phyloP scores from a whole-genome alignment of 306 rosid species.

The Hylodesmum podocarpum region DNA sequence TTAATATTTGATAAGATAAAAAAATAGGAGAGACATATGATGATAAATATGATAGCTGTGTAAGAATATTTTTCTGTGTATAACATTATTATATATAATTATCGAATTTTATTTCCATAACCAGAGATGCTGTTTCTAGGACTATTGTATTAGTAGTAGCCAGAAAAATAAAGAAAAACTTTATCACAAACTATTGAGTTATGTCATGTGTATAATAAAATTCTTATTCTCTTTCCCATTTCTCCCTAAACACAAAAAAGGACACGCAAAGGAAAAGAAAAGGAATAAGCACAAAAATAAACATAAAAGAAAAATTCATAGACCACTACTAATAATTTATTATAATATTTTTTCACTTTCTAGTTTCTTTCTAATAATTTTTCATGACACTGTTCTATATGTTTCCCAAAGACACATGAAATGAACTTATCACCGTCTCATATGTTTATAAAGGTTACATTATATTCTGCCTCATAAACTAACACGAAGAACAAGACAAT shows the following conservation, averaged over 20 bases:
- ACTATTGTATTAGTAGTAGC: background rate
- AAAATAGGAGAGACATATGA: background rate
- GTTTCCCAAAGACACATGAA: background rate
- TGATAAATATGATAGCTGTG: background rate
- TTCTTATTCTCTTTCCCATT: slow-evolving; percentile 26
- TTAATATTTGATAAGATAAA: background rate
- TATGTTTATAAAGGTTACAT: background rate
- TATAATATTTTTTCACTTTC: slow-evolving; percentile 1
- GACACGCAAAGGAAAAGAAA: background rate
- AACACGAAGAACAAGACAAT: background rate
- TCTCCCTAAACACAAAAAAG: background rate
- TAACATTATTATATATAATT: background rate
- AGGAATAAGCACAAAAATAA: slow-evolving; percentile 35
- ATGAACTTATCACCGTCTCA: background rate
- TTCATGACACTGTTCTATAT: background rate
- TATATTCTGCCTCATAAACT: background rate
- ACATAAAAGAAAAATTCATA: slow-evolving; percentile 14
- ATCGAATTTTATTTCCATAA: background rate
- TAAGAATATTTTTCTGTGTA: background rate
- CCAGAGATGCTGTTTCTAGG: background rate
- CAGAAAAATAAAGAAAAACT: background rate
- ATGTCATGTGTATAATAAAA: background rate
- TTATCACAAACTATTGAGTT: background rate
- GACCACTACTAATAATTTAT: slow-evolving; percentile 20
- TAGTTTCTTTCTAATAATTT: background rate